Evolutionary conservation across 2,329 filamentous ascomycete genomes (phyloP), one percentile per base, ranked within the genome.

Genomic region (Pyrenochaeta sp.): DNA sequence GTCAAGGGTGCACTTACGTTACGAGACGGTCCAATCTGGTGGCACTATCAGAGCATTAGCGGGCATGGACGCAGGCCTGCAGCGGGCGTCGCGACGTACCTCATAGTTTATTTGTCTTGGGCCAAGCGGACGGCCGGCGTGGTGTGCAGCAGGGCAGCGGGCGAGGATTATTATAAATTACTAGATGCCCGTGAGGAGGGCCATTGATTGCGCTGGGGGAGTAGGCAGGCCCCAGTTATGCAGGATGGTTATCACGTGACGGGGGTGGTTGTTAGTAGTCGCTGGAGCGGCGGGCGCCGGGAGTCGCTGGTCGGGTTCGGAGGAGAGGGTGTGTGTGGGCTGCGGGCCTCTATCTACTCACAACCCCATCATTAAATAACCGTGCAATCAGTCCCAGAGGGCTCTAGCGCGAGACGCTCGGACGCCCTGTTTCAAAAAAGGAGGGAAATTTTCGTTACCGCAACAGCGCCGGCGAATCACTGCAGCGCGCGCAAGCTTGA

Each of bases 1-100:
- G 50, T 48, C 39, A 39, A 43, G 56, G 57, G 51, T 62, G 52
- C 40, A 74, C 71, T 68, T 68, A 74, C 71, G 68, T 74, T 64
- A 74, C 71, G 55, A 74, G 71, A 60, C 71, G 69, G 60, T 74
- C 71, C 63, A 74, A 67, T 69, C 70, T 72, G 55, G 71, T 74
- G 65, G 63, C 71, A 73, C 71, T 74, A 68, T 66, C 49, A 60
- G 39, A 55, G 56, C 56, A 63, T 74, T 73, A 74, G 71, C 71
- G 66, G 64, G 63, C 58, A 59, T 62, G 48, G 21, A 58, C 32
- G 60, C 56, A 65, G 67, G 65, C 64, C 67, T 61, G 58, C 58
- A 60, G 54, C 42, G 27, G 41, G 33, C 27, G 56, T 39, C 49
- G 48, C 42, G 31, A 62, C 68, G 61, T 65, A 72, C 69, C 69